Evolutionary conservation across 768 basidiomycete genomes (phyloP).

Genomic region (Pilatotrama ljubarskyi): DNA sequence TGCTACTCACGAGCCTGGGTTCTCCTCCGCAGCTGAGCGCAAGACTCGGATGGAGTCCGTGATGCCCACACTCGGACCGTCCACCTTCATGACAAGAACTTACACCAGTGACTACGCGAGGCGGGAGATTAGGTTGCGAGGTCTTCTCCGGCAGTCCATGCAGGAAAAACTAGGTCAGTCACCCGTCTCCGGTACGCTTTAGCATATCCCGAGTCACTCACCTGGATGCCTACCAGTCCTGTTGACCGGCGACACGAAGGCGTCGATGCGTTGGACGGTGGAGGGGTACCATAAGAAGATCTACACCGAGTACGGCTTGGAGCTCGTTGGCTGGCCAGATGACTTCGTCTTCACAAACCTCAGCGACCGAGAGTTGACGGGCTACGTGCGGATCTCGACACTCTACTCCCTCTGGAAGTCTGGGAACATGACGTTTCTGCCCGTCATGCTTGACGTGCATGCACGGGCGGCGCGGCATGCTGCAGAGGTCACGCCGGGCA

Average conservation of each 20-base stretch:
- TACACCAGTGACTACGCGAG: no score
- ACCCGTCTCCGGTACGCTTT: no score
- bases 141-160: no score
- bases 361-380: neutral
- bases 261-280: neutral
- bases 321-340: neutral
- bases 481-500: neutral
- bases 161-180: no score
- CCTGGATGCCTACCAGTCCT: neutral
- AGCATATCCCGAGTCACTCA: neutral
- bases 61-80: no score
- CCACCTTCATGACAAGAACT: no score
- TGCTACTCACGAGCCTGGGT: no score
- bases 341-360: neutral
- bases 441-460: no score
- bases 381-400: neutral
- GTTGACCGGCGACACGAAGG: neutral
- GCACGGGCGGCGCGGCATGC: neutral
- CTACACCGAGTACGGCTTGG: neutral
- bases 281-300: neutral
- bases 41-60: no score
- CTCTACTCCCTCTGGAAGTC: neutral
- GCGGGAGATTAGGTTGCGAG: no score
- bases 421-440: neutral
- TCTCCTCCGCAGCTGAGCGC: no score